phyloP scores from a whole-genome alignment of 2,329 filamentous ascomycete species.

The Trichoderma breve region DNA sequence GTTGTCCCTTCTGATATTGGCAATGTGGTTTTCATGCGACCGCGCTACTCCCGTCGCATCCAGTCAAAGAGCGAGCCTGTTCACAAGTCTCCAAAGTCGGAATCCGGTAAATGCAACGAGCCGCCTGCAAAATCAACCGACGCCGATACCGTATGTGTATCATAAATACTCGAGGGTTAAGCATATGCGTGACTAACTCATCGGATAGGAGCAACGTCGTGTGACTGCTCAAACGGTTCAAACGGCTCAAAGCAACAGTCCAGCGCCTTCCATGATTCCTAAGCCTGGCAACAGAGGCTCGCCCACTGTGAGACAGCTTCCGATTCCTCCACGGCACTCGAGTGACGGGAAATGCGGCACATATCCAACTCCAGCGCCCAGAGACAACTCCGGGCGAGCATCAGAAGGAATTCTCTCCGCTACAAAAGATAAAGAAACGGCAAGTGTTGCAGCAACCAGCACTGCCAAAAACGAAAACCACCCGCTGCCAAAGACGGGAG shows the following conservation, averaged over 20 bases:
- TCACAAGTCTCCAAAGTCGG: constrained; percentile 27
- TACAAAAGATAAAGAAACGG: neutral
- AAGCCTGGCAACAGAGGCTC: constrained; percentile 24
- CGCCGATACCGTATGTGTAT: constrained; percentile 13
- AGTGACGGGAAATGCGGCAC: constrained; percentile 1
- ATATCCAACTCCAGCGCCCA: neutral
- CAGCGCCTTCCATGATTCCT: constrained; percentile 28
- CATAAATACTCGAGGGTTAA: neutral
- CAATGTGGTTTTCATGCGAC: constrained; percentile 27
- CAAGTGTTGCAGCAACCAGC: neutral
- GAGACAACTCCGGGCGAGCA: neutral
- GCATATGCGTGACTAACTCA: neutral
- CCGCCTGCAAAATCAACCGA: neutral
- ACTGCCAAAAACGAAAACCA: constrained; percentile 20
- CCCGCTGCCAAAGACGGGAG: constrained; percentile 8
- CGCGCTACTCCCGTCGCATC: constrained; percentile 44
- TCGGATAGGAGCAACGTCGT: constrained; percentile 25
- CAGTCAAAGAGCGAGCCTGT: constrained; percentile 49
- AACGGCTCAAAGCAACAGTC: constrained; percentile 21
- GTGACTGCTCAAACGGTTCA: constrained; percentile 29
- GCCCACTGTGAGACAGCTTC: constrained; percentile 15
- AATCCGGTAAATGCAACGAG: constrained; percentile 5
- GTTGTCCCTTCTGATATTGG: neutral
- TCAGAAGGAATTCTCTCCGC: neutral
- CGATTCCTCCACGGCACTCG: neutral